Evolutionary conservation across 106 monocot genomes (phyloP).

Genomic region (Xerophyta viscosa): DNA sequence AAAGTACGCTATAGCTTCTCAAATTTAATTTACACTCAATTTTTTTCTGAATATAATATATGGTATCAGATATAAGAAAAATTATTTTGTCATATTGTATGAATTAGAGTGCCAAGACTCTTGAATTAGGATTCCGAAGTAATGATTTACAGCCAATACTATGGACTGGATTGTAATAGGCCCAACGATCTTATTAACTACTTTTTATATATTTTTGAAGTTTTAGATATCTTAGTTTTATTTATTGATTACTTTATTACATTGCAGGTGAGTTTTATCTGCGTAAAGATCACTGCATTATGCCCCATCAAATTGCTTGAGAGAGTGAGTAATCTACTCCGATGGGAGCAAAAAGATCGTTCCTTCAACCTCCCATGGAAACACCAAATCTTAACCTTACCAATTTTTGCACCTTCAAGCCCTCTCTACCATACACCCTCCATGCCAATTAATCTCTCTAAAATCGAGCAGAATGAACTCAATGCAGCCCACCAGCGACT

Average conservation of each 20-base stretch:
- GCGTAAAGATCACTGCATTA: constrained; percentile 87
- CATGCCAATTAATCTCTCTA: constrained; percentile 36
- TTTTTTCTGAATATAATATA: too few relatives aligned
- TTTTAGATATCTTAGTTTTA: too few relatives aligned
- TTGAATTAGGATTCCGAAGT: too few relatives aligned
- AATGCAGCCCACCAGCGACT: constrained; percentile 39
- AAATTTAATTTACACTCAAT: too few relatives aligned
- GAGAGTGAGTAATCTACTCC: constrained; percentile 56
- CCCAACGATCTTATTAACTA: too few relatives aligned
- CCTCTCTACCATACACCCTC: constrained; percentile 61
- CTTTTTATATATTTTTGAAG: too few relatives aligned
- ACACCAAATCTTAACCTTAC: constrained; percentile 37
- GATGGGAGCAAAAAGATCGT: constrained; percentile 60
- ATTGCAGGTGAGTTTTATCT: constrained; percentile 63
- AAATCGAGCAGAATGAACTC: constrained; percentile 49
- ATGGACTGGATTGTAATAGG: too few relatives aligned
- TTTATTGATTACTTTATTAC: neutral
- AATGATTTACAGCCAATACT: too few relatives aligned
- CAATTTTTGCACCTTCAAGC: constrained; percentile 46
- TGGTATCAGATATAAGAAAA: too few relatives aligned
- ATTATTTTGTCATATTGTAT: too few relatives aligned
- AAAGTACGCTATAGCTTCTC: too few relatives aligned
- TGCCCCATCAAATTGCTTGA: constrained; percentile 76
- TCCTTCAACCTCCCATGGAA: constrained; percentile 58
- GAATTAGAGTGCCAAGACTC: too few relatives aligned